Conservation (phyloP, 2,329 filamentous ascomycete genomes). For the Fusarium coffeatum region DNA sequence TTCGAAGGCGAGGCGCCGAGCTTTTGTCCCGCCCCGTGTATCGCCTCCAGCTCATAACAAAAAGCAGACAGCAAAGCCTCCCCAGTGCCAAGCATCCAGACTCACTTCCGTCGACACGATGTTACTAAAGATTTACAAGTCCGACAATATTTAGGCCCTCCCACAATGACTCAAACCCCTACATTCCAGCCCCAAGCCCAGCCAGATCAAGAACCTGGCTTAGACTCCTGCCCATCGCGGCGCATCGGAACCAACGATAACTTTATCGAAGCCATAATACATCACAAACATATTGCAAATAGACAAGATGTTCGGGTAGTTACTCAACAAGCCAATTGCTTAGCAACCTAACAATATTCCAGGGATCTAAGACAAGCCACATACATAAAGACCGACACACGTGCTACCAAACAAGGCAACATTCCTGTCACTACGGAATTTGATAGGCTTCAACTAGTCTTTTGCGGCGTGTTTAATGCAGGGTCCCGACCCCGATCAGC, state of each 20-base stretch:
- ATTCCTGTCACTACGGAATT: background rate
- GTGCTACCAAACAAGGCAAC: background rate
- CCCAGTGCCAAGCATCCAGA: background rate
- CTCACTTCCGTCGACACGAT: too few species aligned
- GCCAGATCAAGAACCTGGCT: background rate
- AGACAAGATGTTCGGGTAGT: background rate
- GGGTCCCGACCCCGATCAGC: slow-evolving; percentile 15
- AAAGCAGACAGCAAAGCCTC: background rate
- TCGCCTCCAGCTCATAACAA: background rate
- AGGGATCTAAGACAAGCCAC: slow-evolving; percentile 2
- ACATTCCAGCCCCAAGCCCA: slow-evolving; percentile 3
- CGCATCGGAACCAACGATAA: background rate
- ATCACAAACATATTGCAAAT: background rate
- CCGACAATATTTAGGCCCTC: background rate
- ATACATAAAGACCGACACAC: background rate
- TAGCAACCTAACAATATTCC: background rate
- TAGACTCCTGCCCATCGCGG: background rate
- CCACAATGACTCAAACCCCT: rapidly evolving
- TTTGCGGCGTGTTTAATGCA: slow-evolving; percentile 20
- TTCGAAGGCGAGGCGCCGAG: rapidly evolving
- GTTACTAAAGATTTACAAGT: background rate
- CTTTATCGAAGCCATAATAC: background rate
- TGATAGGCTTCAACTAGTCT: background rate
- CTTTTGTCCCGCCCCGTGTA: background rate
- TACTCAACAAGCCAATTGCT: background rate